A percentile compares a stretch with the other conserved stretches of the same genome.
phyloP scores from a whole-genome alignment of 208 protist genomes.

The Trypanosoma brucei region DNA sequence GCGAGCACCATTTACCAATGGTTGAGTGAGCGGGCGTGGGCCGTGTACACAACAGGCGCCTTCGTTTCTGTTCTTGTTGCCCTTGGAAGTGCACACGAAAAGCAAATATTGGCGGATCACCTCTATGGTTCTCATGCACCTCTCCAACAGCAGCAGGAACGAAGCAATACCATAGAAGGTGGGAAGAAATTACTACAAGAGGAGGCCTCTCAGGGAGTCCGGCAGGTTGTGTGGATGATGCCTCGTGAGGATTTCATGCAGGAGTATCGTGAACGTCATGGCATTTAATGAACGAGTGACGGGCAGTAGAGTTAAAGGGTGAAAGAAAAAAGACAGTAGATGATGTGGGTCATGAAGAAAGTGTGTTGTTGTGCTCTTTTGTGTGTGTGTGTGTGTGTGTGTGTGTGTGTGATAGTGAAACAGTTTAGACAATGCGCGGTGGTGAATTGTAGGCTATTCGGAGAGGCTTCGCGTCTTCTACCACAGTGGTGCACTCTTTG shows the following conservation, averaged over 20 bases:
- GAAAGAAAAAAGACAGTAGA: neutral
- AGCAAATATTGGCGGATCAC: slow-evolving; percentile 84
- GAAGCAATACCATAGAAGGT: slow-evolving; percentile 18
- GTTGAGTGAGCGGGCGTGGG: slow-evolving; percentile 67
- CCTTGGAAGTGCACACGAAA: slow-evolving; percentile 69
- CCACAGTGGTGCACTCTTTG: too few relatives aligned
- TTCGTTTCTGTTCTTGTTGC: slow-evolving; percentile 73
- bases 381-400: neutral
- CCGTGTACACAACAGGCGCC: slow-evolving; percentile 69
- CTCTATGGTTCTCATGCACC: slow-evolving; percentile 43
- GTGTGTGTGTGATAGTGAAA: too few relatives aligned
- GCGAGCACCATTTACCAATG: slow-evolving; percentile 39
- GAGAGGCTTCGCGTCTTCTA: too few relatives aligned
- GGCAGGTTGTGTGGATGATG: slow-evolving; percentile 83
- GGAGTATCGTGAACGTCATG: slow-evolving; percentile 60
- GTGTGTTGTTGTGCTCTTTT: neutral
- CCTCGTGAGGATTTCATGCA: slow-evolving; percentile 42
- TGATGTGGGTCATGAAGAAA: neutral
- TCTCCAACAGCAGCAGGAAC: slow-evolving; percentile 31
- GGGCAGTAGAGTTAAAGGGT: neutral
- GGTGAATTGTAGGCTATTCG: too few relatives aligned
- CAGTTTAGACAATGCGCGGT: too few relatives aligned
- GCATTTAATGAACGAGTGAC: neutral
- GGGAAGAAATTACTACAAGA: slow-evolving; percentile 65
- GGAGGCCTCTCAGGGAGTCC: slow-evolving; percentile 74